Percentiles rank a stretch among this genome's conserved stretches.
phyloP scores from a whole-genome alignment of 2,329 filamentous ascomycete genomes.

The Elsinoe batatas region DNA sequence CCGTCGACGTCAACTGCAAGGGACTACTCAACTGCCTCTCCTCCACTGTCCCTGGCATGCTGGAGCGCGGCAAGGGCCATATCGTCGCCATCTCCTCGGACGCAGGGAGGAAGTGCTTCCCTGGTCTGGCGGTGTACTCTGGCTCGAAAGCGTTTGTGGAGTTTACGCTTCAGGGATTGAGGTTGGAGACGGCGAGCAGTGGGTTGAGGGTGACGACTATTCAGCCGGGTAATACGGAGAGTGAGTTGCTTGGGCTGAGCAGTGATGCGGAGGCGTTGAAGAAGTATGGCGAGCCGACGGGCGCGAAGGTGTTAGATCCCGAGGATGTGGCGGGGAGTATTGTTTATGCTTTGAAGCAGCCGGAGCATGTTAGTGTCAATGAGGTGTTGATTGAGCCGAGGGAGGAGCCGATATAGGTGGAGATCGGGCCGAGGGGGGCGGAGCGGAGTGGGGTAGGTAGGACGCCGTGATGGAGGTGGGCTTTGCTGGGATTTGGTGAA shows the following conservation, averaged over 20 bases:
- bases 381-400: constrained; percentile 70
- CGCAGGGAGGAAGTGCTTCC: constrained; percentile 72
- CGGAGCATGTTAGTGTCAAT: constrained; percentile 66
- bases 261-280: constrained; percentile 67
- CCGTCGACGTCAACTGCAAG: constrained; percentile 81
- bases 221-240: constrained; percentile 68
- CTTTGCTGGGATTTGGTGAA: too few relatives aligned
- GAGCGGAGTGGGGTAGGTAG: too few relatives aligned
- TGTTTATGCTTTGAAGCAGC: constrained; percentile 64
- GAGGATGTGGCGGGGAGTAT: constrained; percentile 65
- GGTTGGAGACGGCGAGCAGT: constrained; percentile 64
- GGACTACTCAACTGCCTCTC: constrained; percentile 65
- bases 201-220: constrained; percentile 64
- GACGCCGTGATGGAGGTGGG: too few relatives aligned
- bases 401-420: constrained; percentile 57
- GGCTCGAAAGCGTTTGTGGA: constrained; percentile 81
- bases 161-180: constrained; percentile 63
- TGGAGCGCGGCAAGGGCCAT: constrained; percentile 58
- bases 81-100: constrained; percentile 76
- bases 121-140: constrained; percentile 71
- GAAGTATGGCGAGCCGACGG: constrained; percentile 66
- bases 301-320: constrained; percentile 63
- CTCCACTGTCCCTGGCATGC: constrained; percentile 60
- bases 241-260: constrained; percentile 63
- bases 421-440: not conserved